Evolutionary conservation across 208 protist species (phyloP), one percentile per base, ranked within the genome.

Genomic region (Wallacemonas sp.): DNA sequence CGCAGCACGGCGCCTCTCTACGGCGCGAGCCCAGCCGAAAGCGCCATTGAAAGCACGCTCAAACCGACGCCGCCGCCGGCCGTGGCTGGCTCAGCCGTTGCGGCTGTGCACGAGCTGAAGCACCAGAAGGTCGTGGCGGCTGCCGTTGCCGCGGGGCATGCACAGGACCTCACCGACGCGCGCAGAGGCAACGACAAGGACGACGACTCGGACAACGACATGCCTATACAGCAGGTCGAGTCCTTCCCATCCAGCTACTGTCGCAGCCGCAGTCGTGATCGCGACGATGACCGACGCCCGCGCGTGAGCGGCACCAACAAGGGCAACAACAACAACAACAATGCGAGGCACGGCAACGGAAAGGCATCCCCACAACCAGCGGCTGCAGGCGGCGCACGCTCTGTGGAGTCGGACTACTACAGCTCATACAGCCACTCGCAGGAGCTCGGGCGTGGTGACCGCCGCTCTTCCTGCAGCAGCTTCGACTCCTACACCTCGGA

Each of bases 21-120:
- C 32, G 27, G 60, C 43, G 43, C 23, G 16, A 29, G 48, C 44
- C 38, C 11, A 21, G 29, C 6, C 29, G 26, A 36, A 21, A 47
- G 23, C 52, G 14, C 6, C 14, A 9, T 6, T 8, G 52, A 27
- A 9, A 39, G 12, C 17, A 6, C n/a, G 29, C 52, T 63, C 36
- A 44, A 19, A 12, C 57, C 57, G 6, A 63, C 38, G 34, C 66
- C 43, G 11, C 67, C 74, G 2, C 23, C 65, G 29, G 34, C 68
- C 14, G 80, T 65, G 12, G 76, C 76, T 1, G 72, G 80, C 3
- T 80, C 80, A 11, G 76, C 68, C 11, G 69, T 57, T 1, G 69
- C 76, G 0, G 75, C 76, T 1, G 76, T 78, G 23, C 34, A 67
- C 11, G 80, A 68, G 32, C 41, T 78, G 38, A 67, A 77, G 60